Conservation (phyloP, 1,284 basidiomycete genomes). For the Ustilago hordei region DNA sequence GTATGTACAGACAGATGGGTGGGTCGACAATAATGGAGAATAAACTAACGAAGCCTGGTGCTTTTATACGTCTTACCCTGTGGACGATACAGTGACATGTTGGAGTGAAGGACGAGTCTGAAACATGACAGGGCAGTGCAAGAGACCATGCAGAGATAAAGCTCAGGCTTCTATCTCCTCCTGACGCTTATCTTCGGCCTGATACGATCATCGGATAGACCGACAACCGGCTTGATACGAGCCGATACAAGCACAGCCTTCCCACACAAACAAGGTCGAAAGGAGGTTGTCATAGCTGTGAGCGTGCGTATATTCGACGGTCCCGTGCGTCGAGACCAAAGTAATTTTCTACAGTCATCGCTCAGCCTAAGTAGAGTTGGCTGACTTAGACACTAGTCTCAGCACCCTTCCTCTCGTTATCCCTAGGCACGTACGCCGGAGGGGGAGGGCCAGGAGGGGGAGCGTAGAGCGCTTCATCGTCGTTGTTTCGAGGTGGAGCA, state of each 20-base stretch:
- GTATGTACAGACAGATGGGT: too few relatives aligned
- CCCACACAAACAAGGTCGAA: not conserved
- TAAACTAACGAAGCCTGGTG: too few relatives aligned
- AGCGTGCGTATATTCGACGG: too few relatives aligned
- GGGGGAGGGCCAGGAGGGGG: slow-evolving; percentile 43
- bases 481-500: slow-evolving; percentile 15
- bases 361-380: not conserved
- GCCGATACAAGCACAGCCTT: not conserved
- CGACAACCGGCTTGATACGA: not conserved
- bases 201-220: not conserved
- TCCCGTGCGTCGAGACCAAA: not conserved
- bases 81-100: too few relatives aligned
- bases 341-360: not conserved
- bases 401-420: slow-evolving; percentile 24
- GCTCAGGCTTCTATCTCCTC: too few relatives aligned
- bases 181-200: too few relatives aligned
- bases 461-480: slow-evolving; percentile 34
- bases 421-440: slow-evolving; percentile 39
- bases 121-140: too few relatives aligned
- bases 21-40: too few relatives aligned
- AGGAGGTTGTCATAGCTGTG: not conserved
- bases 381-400: slow-evolving; percentile 26
- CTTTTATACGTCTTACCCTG: too few relatives aligned
- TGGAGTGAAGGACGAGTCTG: too few relatives aligned
- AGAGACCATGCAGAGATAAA: too few relatives aligned